These are phyloP conservation scores for Vanrija pseudolonga DNA, from an alignment of 1,284 basidiomycete species.

Conservation along the genomic window DNA sequence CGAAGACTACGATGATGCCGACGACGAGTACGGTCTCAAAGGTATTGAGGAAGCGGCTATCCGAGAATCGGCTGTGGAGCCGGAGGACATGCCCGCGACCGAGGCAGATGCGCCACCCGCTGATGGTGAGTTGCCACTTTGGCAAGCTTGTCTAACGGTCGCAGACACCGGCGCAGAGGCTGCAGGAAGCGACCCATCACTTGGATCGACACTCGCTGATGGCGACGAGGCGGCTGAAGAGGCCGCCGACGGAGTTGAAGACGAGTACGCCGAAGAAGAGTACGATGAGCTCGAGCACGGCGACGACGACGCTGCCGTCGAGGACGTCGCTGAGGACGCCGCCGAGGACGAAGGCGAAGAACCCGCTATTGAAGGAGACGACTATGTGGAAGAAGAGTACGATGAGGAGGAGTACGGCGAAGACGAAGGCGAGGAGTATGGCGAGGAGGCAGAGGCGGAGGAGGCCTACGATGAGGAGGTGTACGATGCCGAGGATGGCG, in stretches of 20 bases:
- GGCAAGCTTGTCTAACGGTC: no score
- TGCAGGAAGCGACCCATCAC: neutral
- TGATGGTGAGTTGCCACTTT: no score
- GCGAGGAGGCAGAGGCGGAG: neutral
- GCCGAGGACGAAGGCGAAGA: neutral
- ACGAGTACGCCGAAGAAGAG: neutral
- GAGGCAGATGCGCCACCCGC: neutral
- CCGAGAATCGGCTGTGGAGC: slow-evolving; percentile 1
- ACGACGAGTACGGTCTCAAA: slow-evolving; percentile 13
- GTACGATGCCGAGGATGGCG: neutral
- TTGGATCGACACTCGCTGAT: slow-evolving; percentile 1
- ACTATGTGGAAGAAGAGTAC: neutral
- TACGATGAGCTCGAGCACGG: neutral
- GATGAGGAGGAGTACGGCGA: neutral
- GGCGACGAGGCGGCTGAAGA: neutral
- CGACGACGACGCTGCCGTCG: neutral
- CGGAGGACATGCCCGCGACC: neutral
- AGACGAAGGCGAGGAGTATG: slow-evolving; percentile 1
- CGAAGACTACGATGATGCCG: neutral
- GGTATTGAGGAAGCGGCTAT: slow-evolving; percentile 11
- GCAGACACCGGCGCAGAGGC: no score
- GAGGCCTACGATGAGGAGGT: neutral
- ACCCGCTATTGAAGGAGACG: neutral
- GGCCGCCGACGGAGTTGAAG: neutral
- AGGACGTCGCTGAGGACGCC: neutral